A percentile compares a stretch with the other conserved stretches of the same genome.
phyloP scores from a whole-genome alignment of 345 rosid species.

The Luvunga scandens region DNA sequence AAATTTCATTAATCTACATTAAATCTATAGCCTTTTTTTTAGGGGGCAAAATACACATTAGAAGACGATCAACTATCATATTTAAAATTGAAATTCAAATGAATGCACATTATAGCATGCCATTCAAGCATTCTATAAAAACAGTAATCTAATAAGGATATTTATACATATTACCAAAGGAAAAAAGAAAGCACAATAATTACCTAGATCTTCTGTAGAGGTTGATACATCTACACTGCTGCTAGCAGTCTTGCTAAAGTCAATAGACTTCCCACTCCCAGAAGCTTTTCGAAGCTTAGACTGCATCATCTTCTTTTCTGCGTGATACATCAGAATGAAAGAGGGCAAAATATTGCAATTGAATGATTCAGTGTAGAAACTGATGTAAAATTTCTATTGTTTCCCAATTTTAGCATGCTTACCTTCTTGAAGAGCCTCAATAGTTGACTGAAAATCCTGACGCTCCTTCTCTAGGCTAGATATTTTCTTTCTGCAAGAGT shows the following conservation, averaged over 20 bases:
- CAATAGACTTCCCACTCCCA: slow-evolving; percentile 47
- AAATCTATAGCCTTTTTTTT: not conserved
- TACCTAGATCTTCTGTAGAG: slow-evolving; percentile 90
- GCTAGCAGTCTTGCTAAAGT: slow-evolving; percentile 32
- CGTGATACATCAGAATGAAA: slow-evolving; percentile 3
- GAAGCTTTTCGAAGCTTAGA: slow-evolving; percentile 81
- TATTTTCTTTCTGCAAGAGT: slow-evolving; percentile 70
- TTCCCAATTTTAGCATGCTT: slow-evolving; percentile 8
- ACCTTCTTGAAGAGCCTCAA: slow-evolving; percentile 96
- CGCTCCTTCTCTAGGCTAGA: slow-evolving; percentile 85
- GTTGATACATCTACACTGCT: slow-evolving; percentile 64
- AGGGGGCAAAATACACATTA: not conserved
- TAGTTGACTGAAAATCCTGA: slow-evolving; percentile 79
- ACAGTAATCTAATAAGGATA: not conserved
- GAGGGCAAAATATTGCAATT: slow-evolving; percentile 11
- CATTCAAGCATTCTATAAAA: not conserved
- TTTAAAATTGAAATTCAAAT: not conserved
- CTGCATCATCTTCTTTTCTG: slow-evolving; percentile 96
- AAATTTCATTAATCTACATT: not conserved
- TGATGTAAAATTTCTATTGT: not conserved
- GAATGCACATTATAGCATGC: not conserved
- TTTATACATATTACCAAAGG: not conserved
- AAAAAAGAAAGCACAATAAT: slow-evolving; percentile 9
- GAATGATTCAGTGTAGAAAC: not conserved
- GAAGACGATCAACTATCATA: not conserved